Base-by-base conservation (phyloP, 208 protist genomes). In the Leishmania major region DNA sequence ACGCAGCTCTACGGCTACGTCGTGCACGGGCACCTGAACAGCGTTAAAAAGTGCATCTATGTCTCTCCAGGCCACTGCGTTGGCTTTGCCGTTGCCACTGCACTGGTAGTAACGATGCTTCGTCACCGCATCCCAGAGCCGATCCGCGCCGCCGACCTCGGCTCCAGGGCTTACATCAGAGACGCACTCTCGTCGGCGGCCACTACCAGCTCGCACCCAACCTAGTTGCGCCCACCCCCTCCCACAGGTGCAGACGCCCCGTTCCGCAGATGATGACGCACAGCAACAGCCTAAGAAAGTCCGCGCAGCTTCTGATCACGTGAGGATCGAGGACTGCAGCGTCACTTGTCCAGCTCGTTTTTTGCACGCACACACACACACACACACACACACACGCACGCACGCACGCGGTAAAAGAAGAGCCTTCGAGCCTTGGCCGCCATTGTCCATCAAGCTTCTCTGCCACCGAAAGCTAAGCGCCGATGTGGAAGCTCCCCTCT, bases 41-140 rank as follows among this genome's bases (percentile, higher is more conserved):
- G 77, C 53, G 85, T 86, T 7, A 89, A 86, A 43, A 95, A 97
- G 47, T 93, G 89, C 11, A 91, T 99, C 17, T 99, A 97, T 78
- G 92, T 99, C 25, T 99, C 98, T 0, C 93, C 98, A 35, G 99
- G 99, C 6, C 92, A 99, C 76, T 78, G 84, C 22, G 75, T 99
- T 19, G 91, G 91, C 31, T 96, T 97, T 37, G 81, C 88, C 19
- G 91, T 93, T 45, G 92, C 96, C 3, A 85, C 96, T 3, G 88
- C 83, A 19, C 62, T 93, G 69, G 84, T 93, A 11, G 45, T 86
- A 4, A 79, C 75, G 2, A 94, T 92, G 76, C 88, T 88, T 57
- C 81, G 72, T 1, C 80, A 94, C 55, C 89, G 97, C 31, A 89
- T 99, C 3, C 97, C 98, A 3, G 98, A 99, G 84, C 97, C 98